Base-by-base conservation (phyloP, 2,329 filamentous ascomycete species). In the Gaeumannomyces sp. region DNA sequence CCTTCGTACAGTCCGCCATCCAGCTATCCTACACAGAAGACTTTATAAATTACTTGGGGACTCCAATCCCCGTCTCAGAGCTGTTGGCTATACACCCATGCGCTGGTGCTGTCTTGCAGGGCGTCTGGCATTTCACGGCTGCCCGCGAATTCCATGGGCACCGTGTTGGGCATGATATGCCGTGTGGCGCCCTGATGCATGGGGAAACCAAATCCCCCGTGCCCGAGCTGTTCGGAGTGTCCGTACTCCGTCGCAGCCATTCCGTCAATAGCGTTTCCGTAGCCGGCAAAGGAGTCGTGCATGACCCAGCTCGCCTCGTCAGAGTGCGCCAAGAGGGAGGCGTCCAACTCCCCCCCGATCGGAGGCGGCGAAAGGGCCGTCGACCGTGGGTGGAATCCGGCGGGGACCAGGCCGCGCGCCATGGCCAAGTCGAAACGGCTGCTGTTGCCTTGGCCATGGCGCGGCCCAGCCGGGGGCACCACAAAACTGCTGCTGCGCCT, bases 61-160 rank as follows among this genome's bases (percentile, higher is more conserved):
- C 35, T 3, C 45, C 45, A 53, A 53, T 7, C 19, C 45, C 19
- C 22, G 7, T 53, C 19, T 53, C 22, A 53, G 4, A 11, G 45
- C 19, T 53, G 61, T 38, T 62, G 61, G 28, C 61, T 50, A 14
- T 62, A 62, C 19, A 62, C 61, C 61, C 61, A 62, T 19, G 61
- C 38, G n/a, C 31, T 62, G 13, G 61, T 62, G 61, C 16, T 62
- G 25, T 62, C 61, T 4, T 62, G 61, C 38, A 53, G 61, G n/a
- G 28, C 25, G 38, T 50, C 45, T 6, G 53, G 61, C 28, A 53
- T 29, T 13, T 29, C 61, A 22, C 50, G 27, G 28, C 31, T 14
- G 61, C 28, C 61, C 13, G 38, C 45, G 27, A 31, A 29, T 10
- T 27, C 14, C 45, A 62, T 56, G 28, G 61, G 61, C 38, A 50